These are phyloP conservation scores for Penicillium freii DNA, from an alignment of 2,329 filamentous ascomycete species.

Conservation along the genomic window DNA sequence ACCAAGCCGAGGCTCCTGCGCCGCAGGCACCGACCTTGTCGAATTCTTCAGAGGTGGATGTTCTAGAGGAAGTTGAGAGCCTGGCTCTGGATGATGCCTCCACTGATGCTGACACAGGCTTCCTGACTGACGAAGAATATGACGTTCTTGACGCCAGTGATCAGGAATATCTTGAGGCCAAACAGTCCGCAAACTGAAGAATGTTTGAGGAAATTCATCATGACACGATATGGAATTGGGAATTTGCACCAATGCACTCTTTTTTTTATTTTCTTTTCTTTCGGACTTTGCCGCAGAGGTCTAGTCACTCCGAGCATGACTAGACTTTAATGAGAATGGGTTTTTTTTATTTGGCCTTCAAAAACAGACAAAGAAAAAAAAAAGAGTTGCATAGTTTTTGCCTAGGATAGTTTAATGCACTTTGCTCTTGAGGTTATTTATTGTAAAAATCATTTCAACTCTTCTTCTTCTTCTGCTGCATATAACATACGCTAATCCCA, in stretches of 20 bases:
- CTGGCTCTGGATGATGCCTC: constrained; percentile 51
- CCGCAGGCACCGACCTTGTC: constrained; percentile 38
- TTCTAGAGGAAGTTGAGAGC: constrained; percentile 57
- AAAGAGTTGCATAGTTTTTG: constrained; percentile 5
- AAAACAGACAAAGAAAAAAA: constrained; percentile 14
- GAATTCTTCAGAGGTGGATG: constrained; percentile 50
- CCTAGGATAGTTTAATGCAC: constrained; percentile 19
- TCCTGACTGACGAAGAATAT: constrained; percentile 96
- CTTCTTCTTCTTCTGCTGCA: background rate
- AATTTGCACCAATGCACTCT: constrained; percentile 19
- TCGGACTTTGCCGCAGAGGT: constrained; percentile 8
- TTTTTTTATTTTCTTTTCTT: constrained; percentile 4
- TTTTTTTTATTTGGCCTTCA: constrained; percentile 1
- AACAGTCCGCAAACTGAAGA: constrained; percentile 23
- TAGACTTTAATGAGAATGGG: constrained; percentile 17
- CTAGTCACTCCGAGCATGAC: constrained; percentile 20
- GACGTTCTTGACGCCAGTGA: constrained; percentile 95
- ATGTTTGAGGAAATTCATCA: background rate
- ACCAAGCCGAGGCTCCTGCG: constrained; percentile 51
- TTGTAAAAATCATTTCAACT: background rate
- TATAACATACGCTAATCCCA: background rate
- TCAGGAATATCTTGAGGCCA: constrained; percentile 67
- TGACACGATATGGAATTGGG: constrained; percentile 18
- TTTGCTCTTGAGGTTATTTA: background rate
- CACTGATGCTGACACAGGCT: constrained; percentile 63